These are phyloP conservation scores for Paraurostyla sp. DNA, from an alignment of 73 alveolate species.

Conservation along the genomic window DNA sequence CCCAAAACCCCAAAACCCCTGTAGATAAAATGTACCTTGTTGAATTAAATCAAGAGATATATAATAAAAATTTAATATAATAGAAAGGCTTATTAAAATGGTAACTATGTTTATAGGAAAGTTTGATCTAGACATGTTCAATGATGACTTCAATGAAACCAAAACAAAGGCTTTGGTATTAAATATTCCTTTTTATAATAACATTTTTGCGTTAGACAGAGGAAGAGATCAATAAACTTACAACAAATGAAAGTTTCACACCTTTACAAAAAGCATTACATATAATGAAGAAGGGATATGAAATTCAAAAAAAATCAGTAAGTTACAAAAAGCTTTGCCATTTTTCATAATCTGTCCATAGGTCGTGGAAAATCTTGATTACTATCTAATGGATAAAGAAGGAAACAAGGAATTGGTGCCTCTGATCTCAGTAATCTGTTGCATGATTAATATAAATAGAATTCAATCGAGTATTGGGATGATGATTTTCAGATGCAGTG, in stretches of 20 bases:
- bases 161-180: background rate
- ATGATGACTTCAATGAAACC: slow-evolving; percentile 23
- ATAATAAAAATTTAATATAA: too few species aligned
- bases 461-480: slow-evolving; percentile 46
- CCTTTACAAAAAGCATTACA: slow-evolving; percentile 44
- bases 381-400: background rate
- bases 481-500: slow-evolving; percentile 48
- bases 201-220: background rate
- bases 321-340: background rate
- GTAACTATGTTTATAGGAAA: slow-evolving; percentile 7
- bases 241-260: slow-evolving; percentile 28
- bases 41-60: background rate
- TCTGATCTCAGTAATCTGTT: slow-evolving; percentile 1
- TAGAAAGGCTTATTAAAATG: background rate
- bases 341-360: background rate
- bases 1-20: too few species aligned
- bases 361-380: slow-evolving; percentile 14
- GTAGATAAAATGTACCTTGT: too few species aligned
- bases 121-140: slow-evolving; percentile 18
- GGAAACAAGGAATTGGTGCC: slow-evolving; percentile 32
- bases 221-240: slow-evolving; percentile 19
- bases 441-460: background rate
- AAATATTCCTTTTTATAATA: background rate
- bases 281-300: slow-evolving; percentile 52
- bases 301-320: slow-evolving; percentile 40